Conservation (phyloP, 306 rosid species). For the Malus sylvestris region DNA sequence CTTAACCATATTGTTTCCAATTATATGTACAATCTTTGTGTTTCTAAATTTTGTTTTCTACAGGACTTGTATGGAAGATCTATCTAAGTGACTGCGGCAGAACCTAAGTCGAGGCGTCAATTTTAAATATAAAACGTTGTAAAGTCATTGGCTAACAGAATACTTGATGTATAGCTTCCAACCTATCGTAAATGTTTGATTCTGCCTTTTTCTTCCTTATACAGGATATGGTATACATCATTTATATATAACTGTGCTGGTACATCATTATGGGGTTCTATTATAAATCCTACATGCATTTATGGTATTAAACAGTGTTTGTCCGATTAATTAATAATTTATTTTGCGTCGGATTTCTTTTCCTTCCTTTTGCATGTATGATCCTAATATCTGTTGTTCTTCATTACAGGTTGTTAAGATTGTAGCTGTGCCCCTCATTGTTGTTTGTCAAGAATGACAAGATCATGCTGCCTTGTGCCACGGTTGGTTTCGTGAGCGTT, state of each 20-base stretch:
- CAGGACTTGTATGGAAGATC: slow-evolving; percentile 87
- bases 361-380: background rate
- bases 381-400: background rate
- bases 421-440: slow-evolving; percentile 2
- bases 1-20: background rate
- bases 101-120: slow-evolving; percentile 56
- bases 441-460: slow-evolving; percentile 13
- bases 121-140: slow-evolving; percentile 32
- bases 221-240: background rate
- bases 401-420: slow-evolving; percentile 27
- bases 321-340: background rate
- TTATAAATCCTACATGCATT: background rate
- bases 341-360: background rate
- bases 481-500: background rate
- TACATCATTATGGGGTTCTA: background rate
- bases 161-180: slow-evolving; percentile 3
- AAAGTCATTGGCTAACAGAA: background rate
- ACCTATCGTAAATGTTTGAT: background rate
- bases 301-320: background rate
- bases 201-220: background rate
- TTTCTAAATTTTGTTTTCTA: slow-evolving; percentile 17
- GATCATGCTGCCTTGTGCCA: slow-evolving; percentile 10
- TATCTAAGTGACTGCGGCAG: slow-evolving; percentile 66
- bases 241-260: background rate
- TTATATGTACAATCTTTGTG: background rate